Base-by-base conservation (phyloP, 345 rosid species). In the Citrus reticulata region DNA sequence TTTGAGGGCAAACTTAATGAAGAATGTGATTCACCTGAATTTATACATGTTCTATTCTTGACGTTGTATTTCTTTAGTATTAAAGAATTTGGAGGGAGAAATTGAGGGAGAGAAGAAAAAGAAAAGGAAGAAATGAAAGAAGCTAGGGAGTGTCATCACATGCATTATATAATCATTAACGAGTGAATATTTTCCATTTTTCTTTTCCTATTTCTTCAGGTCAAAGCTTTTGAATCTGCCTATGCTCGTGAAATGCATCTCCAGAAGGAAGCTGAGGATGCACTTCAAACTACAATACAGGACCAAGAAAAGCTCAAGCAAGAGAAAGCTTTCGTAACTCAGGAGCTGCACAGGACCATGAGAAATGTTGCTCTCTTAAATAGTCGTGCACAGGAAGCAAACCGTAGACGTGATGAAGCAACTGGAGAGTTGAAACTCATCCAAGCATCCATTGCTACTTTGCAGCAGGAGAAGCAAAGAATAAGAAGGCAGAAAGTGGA, bases 401-500 rank as follows among this genome's bases (percentile, higher is more conserved):
- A 81, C 57, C 84, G 64, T 64, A 82, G 85, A 81, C 57, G 51
- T 74, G 86, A 84, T 68, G 92, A 91, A 87, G 90, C 85, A 73
- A 68, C 83, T 51, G 85, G 81, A 82, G 91, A 92, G 76, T 81
- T 89, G 60, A 88, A 73, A 68, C 75, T 79, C 35, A 63, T 89
- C 75, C 87, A 83, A 78, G 83, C 81, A 79, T 89, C 93, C 73
- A 80, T 92, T 75, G 86, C 86, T 57, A 88, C 89, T 67, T 85
- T 89, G 78, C 84, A 68, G 68, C 88, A 82, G 77, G 94, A 88
- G 83, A 91, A 86, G 81, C 94, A 87, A 86, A 85, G 82, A 76
- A 84, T 89, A 70, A 74, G 84, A 71, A 81, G 80, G 81, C 94
- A 92, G 84, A 91, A 89, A 81, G 76, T 81, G 83, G 97, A 89